phyloP scores from a whole-genome alignment of 2,329 filamentous ascomycete species.

The Trichoderma koningii region DNA sequence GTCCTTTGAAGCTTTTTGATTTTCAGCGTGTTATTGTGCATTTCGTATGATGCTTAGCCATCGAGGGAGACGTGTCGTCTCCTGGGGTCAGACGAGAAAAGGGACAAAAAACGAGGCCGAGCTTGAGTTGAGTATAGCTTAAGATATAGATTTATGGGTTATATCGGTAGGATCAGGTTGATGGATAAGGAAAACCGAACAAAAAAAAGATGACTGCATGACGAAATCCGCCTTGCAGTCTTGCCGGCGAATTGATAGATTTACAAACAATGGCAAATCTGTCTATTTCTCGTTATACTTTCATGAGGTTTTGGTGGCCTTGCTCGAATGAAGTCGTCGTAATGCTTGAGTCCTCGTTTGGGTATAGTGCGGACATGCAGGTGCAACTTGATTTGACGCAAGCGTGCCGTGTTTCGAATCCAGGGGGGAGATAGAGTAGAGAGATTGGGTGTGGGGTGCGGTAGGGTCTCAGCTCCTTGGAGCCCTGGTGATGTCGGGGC shows the following conservation, averaged over 20 bases:
- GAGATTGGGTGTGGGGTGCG: slow-evolving; percentile 16
- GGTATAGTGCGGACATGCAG: background rate
- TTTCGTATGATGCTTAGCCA: slow-evolving; percentile 12
- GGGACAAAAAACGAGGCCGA: background rate
- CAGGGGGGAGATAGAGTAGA: slow-evolving; percentile 12
- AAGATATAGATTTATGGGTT: slow-evolving; percentile 20
- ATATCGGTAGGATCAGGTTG: slow-evolving; percentile 11
- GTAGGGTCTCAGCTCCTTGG: slow-evolving; percentile 3
- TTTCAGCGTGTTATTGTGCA: slow-evolving; percentile 20
- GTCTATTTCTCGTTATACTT: background rate
- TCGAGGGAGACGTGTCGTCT: slow-evolving; percentile 7
- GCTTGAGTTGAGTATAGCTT: background rate
- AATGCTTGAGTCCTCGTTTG: background rate
- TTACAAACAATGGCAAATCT: slow-evolving; percentile 19
- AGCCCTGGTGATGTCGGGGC: too few species aligned
- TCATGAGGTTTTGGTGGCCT: too few species aligned
- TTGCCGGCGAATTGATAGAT: slow-evolving; percentile 9
- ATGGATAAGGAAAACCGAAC: slow-evolving; percentile 2
- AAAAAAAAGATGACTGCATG: slow-evolving; percentile 15
- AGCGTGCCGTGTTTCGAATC: slow-evolving; percentile 22
- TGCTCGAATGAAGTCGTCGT: too few species aligned
- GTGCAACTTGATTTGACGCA: background rate
- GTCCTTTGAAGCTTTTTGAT: slow-evolving; percentile 1
- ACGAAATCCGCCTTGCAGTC: background rate
- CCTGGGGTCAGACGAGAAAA: slow-evolving; percentile 11